Evolutionary conservation across 176 grass and related monocot genomes (phyloP).

Genomic region (Bothriochloa decipiens): DNA sequence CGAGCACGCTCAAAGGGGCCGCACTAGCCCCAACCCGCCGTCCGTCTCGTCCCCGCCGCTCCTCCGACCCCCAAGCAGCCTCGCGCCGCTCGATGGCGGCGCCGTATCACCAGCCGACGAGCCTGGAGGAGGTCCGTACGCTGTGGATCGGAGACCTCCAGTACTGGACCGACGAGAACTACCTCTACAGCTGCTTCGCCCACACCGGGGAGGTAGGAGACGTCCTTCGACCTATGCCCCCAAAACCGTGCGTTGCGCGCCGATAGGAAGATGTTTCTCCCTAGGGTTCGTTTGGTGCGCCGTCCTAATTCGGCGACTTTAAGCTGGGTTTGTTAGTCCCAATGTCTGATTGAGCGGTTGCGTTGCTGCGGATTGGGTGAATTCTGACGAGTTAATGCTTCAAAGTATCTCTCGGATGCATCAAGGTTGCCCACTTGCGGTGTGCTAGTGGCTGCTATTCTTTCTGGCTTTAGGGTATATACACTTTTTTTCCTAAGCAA

Average conservation of each 20-base stretch:
- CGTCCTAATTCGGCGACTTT: background rate
- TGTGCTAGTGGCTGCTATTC: background rate
- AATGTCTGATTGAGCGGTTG: slow-evolving; percentile 11
- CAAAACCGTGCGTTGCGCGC: background rate
- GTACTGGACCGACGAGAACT: slow-evolving; percentile 99
- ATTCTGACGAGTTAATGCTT: background rate
- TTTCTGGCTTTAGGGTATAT: background rate
- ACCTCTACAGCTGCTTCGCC: slow-evolving; percentile 90
- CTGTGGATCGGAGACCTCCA: slow-evolving; percentile 99
- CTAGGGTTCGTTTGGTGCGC: background rate
- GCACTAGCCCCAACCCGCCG: background rate
- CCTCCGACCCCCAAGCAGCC: slow-evolving; percentile 39
- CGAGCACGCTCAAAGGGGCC: background rate
- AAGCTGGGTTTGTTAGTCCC: background rate
- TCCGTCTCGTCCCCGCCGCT: slow-evolving; percentile 1
- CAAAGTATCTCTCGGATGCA: background rate
- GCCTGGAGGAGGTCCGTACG: slow-evolving; percentile 95
- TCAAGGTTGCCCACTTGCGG: background rate
- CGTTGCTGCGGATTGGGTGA: background rate
- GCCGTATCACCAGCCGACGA: slow-evolving; percentile 84
- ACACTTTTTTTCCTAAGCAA: background rate
- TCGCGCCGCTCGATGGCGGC: slow-evolving; percentile 47
- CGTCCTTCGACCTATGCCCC: background rate
- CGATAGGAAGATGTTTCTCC: background rate
- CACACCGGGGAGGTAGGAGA: slow-evolving; percentile 84